Evolutionary conservation across 768 basidiomycete genomes (phyloP), one percentile per base, ranked within the genome.

Genomic region (Chalciporus chontae): DNA sequence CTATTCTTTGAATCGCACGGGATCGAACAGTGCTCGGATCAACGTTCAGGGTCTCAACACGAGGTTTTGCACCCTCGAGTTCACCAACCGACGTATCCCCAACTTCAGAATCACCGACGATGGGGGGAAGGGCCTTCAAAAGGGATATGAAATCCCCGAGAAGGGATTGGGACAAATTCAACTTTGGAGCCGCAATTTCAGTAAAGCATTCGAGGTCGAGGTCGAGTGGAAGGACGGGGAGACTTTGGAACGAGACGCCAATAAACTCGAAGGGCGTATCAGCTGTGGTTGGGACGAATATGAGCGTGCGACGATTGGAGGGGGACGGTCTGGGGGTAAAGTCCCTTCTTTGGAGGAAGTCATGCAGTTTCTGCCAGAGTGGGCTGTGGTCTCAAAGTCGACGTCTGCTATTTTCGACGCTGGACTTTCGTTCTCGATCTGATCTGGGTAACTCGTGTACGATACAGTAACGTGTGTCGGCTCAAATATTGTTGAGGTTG

Each of bases 271-370:
- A 23, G 86, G 82, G 24, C 72, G 74, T 4, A 73, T 82, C 18
- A 78, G 76, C 15, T 85, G 84, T 52, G 77, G 79, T 47, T 87
- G 84, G 80, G 77, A 74, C n/a, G 85, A 88, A 59, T 81, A 83
- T 56, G 77, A 79, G 64, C 78, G 78, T 57, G 81, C 63, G 38
- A 77, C 73, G 54, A 62, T 79, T 11, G 81, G 79, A 37, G 69
- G 74, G 52, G 72, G 73, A 15, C 15, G 52, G 14, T 55, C 57
- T 39, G 62, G 61, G 17, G 74, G 66, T 26, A 77, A 71, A 67
- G 85, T 89, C 17, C 86, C 87, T 5, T 85, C 86, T 3, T 71
- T 79, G 40, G 85, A 88, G 61, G 87, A 90, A 60, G 75, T 79
- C 23, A 60, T 87, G 7, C 60, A 65, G 7, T 85, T 84, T 63